Conservation (phyloP, 1,139 yeast species). For the Lodderomyces orthopsilosis region DNA sequence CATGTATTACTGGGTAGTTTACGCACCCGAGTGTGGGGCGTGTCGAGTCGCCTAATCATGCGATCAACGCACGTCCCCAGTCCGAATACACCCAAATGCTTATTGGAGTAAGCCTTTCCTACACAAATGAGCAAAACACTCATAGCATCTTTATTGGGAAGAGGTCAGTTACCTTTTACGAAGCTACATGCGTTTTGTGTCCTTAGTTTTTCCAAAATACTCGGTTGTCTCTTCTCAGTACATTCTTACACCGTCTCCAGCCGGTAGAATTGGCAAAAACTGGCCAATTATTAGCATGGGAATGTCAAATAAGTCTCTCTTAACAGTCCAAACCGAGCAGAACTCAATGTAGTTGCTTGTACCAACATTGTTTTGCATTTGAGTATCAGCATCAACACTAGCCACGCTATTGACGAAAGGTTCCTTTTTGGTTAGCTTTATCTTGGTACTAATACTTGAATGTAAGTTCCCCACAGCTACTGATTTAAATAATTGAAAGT, state of each 20-base stretch:
- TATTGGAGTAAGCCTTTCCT: too few species aligned
- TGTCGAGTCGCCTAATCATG: background rate
- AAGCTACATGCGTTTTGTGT: background rate
- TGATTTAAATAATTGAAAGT: constrained; percentile 45
- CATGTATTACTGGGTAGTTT: too few species aligned
- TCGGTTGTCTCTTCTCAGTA: too few species aligned
- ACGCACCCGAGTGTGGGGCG: background rate
- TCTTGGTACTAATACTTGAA: constrained; percentile 22
- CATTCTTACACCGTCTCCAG: constrained; percentile 35
- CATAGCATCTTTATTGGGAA: too few species aligned
- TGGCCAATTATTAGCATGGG: constrained; percentile 58
- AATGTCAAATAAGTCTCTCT: constrained; percentile 84
- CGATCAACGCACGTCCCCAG: background rate
- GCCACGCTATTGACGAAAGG: constrained; percentile 1
- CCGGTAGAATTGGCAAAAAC: constrained; percentile 47
- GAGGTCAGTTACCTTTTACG: background rate
- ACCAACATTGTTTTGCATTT: constrained; percentile 8
- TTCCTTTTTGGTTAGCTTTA: constrained; percentile 11
- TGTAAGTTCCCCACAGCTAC: constrained; percentile 50
- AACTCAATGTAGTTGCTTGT: constrained; percentile 41
- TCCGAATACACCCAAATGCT: background rate
- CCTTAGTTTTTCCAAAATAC: background rate
- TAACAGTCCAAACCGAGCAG: constrained; percentile 64
- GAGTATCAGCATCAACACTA: background rate
- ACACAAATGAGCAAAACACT: too few species aligned